Evolutionary conservation across 192 early-diverging fungal species (phyloP), one percentile per base, ranked within the genome.

Genomic region (Funneliformis geosporum): DNA sequence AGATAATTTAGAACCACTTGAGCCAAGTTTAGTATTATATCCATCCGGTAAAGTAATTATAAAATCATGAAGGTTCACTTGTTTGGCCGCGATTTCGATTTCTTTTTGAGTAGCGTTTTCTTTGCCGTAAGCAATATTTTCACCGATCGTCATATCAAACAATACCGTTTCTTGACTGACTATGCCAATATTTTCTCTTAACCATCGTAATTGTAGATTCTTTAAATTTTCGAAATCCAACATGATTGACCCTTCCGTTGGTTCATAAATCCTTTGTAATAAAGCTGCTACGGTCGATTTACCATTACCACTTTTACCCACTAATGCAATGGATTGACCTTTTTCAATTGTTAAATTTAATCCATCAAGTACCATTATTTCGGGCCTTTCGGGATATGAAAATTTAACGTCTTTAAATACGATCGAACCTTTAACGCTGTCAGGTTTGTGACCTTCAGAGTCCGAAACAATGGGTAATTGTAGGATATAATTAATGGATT

Each of bases 141-240:
- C 92, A 38, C 83, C 82, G 75, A 95, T 91, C 84, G 82, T 87
- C 10, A 81, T 84, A 78, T 81, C 88, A 84, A 96, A 95, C 43
- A 96, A 80, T 11, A 89, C 88, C 0, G 93, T 93, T 79, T 95
- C 93, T 79, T 95, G 93, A 27, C 87, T 88, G 23, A 94, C 92
- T 68, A 89, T 84, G 10, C 91, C 91, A 8, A 94, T 74, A 5
- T 88, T 90, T 27, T 86, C 80, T 66, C 93, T 91, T 87, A 87
- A 89, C 84, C 86, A 85, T 42, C 79, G 82, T 42, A 92, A 76
- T 46, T 87, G 83, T 33, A 92, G 50, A 65, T 85, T 83, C 27
- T 88, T 86, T 73, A 93, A 73, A 65, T 91, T 86, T 25, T 82
- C 84, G 61, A 87, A 89, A 82, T 92, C 91, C 14, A 93, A 74